Evolutionary conservation across 331 rosid species (phyloP).

Genomic region (Dryas integrifolia): DNA sequence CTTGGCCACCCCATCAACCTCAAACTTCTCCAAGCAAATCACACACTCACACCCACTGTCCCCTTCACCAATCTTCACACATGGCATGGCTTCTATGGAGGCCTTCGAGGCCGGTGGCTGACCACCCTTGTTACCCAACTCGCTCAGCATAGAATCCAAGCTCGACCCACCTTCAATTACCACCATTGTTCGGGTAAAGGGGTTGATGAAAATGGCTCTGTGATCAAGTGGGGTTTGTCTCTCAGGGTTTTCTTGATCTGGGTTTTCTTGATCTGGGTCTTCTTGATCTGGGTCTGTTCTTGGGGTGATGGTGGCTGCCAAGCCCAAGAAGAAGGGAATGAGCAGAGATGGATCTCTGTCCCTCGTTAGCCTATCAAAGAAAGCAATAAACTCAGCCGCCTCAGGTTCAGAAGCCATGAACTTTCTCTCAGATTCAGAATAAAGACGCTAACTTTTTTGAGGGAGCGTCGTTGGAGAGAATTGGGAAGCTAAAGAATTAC

Average conservation of each 20-base stretch:
- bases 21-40: constrained; percentile 72
- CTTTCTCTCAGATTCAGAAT: neutral
- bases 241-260: constrained; percentile 22
- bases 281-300: constrained; percentile 16
- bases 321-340: constrained; percentile 56
- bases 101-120: constrained; percentile 77
- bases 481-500: neutral
- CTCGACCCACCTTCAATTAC: constrained; percentile 54
- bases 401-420: constrained; percentile 58
- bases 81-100: constrained; percentile 54
- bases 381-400: constrained; percentile 34
- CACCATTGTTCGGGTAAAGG: constrained; percentile 51
- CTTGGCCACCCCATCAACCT: constrained; percentile 43
- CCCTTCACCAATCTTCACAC: constrained; percentile 38
- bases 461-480: neutral
- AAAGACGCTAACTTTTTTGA: neutral
- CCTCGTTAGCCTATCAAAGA: constrained; percentile 40
- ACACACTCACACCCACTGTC: constrained; percentile 45
- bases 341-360: constrained; percentile 51
- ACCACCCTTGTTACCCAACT: constrained; percentile 43
- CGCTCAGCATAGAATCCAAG: constrained; percentile 49
- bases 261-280: constrained; percentile 21
- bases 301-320: constrained; percentile 12
- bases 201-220: constrained; percentile 60
- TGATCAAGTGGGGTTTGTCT: neutral